These are phyloP conservation scores for Podospora pseudopauciseta DNA, from an alignment of 495 filamentous ascomycete genomes.

Conservation along the genomic window DNA sequence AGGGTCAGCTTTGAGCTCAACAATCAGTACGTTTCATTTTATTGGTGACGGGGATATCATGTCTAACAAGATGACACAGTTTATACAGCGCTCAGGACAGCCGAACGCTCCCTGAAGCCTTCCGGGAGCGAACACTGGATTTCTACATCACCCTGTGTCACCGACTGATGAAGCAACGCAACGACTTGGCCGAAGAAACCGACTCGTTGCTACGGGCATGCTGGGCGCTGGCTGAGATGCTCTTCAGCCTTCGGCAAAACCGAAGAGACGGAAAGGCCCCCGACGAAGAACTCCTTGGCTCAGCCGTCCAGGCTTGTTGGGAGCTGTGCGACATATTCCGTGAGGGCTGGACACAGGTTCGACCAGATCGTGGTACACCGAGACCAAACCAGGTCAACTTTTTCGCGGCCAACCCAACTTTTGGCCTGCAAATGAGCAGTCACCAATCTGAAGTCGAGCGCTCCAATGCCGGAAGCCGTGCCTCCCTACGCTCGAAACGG, in stretches of 20 bases:
- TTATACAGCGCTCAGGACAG: slow-evolving; percentile 84
- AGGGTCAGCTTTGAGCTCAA: slow-evolving; percentile 92
- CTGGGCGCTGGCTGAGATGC: slow-evolving; percentile 89
- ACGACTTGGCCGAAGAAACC: slow-evolving; percentile 69
- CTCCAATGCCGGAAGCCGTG: slow-evolving; percentile 39
- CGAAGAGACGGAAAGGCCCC: slow-evolving; percentile 65
- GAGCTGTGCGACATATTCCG: slow-evolving; percentile 91
- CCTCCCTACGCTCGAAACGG: slow-evolving; percentile 44
- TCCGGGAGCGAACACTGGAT: slow-evolving; percentile 83
- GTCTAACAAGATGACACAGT: slow-evolving; percentile 31
- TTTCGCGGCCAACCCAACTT: slow-evolving; percentile 33
- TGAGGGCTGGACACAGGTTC: slow-evolving; percentile 87
- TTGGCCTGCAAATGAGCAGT: slow-evolving; percentile 23
- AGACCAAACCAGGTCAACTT: slow-evolving; percentile 76
- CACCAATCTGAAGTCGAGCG: slow-evolving; percentile 32
- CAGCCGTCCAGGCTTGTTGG: slow-evolving; percentile 90
- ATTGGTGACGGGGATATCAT: neutral
- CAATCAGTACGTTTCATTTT: slow-evolving; percentile 58
- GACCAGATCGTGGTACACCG: slow-evolving; percentile 83
- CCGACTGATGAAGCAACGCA: slow-evolving; percentile 88
- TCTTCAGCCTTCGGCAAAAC: slow-evolving; percentile 86
- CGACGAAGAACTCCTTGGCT: slow-evolving; percentile 79
- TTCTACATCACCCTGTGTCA: slow-evolving; percentile 94
- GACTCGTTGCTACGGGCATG: slow-evolving; percentile 81
- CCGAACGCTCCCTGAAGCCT: slow-evolving; percentile 76